phyloP scores from a whole-genome alignment of 768 basidiomycete species.

The Mrakia blollopis region DNA sequence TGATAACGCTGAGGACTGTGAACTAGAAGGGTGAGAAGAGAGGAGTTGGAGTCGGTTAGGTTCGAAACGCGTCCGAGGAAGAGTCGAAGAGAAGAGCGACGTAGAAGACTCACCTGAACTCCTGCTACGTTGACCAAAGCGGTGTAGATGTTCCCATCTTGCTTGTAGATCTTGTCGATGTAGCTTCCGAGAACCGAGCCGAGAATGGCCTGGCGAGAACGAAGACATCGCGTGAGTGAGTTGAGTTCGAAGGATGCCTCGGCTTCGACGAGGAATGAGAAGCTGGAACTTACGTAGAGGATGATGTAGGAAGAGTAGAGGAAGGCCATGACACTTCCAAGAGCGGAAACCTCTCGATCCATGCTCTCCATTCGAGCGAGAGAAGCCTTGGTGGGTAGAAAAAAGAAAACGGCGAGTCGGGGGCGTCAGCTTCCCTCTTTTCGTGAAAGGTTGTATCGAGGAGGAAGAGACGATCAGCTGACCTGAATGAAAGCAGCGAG shows the following conservation, averaged over 20 bases:
- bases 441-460: no score
- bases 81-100: neutral
- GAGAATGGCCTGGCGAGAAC: constrained; percentile 37
- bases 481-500: constrained; percentile 41
- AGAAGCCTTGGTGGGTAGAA: constrained; percentile 25
- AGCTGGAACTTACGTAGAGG: constrained; percentile 27
- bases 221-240: constrained; percentile 32
- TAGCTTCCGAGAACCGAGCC: constrained; percentile 39
- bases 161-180: constrained; percentile 37
- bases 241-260: constrained; percentile 16
- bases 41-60: neutral
- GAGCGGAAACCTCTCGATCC: constrained; percentile 36
- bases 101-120: neutral
- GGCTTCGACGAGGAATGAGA: no score
- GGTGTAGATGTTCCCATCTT: constrained; percentile 30
- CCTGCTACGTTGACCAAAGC: constrained; percentile 35
- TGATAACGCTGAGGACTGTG: constrained; percentile 38
- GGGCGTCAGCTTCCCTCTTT: neutral
- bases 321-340: constrained; percentile 43
- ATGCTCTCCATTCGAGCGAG: constrained; percentile 33
- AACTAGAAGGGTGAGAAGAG: constrained; percentile 36
- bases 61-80: neutral
- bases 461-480: neutral
- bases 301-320: constrained; percentile 29
- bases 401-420: neutral